Evolutionary conservation across 2,329 filamentous ascomycete species (phyloP).

Genomic region (Penicillium decumbens): DNA sequence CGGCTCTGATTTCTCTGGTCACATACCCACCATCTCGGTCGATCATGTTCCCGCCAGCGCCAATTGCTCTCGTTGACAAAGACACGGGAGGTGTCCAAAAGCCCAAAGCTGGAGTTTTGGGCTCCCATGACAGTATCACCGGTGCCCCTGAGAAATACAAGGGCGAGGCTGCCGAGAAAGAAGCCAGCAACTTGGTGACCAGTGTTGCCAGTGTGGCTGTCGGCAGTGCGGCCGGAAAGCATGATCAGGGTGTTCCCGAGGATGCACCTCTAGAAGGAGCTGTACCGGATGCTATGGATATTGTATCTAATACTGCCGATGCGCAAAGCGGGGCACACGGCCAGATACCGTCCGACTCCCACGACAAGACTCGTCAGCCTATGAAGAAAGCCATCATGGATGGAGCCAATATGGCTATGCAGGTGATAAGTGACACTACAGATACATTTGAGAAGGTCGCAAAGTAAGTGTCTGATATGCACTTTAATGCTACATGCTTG

Average conservation of each 20-base stretch:
- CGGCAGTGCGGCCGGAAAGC: conserved; percentile 70
- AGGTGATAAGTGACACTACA: conserved; percentile 54
- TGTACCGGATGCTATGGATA: conserved; percentile 58
- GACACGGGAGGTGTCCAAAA: conserved; percentile 72
- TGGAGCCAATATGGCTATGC: conserved; percentile 70
- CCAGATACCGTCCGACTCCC: conserved; percentile 45
- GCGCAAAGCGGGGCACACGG: conserved; percentile 54
- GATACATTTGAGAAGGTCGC: conserved; percentile 62
- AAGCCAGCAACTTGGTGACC: conserved; percentile 75
- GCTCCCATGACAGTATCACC: conserved; percentile 70
- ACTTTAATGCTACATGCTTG: neutral
- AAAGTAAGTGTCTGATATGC: conserved; percentile 44
- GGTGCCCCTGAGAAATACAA: conserved; percentile 78
- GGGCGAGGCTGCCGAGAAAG: conserved; percentile 76
- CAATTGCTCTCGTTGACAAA: conserved; percentile 65
- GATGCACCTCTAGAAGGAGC: conserved; percentile 47
- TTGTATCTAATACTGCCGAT: conserved; percentile 52
- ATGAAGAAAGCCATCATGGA: conserved; percentile 73
- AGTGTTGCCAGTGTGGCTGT: conserved; percentile 67
- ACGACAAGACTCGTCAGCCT: conserved; percentile 74
- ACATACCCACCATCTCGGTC: conserved; percentile 59
- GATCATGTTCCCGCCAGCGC: conserved; percentile 70
- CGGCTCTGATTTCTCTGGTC: conserved; percentile 61
- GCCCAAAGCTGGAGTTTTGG: conserved; percentile 68
- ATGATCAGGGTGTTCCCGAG: conserved; percentile 62